A percentile compares a stretch with the other conserved stretches of the same genome.
These are phyloP conservation scores for Penicillium sp. DNA, from an alignment of 2,329 filamentous ascomycete species.

Conservation along the genomic window DNA sequence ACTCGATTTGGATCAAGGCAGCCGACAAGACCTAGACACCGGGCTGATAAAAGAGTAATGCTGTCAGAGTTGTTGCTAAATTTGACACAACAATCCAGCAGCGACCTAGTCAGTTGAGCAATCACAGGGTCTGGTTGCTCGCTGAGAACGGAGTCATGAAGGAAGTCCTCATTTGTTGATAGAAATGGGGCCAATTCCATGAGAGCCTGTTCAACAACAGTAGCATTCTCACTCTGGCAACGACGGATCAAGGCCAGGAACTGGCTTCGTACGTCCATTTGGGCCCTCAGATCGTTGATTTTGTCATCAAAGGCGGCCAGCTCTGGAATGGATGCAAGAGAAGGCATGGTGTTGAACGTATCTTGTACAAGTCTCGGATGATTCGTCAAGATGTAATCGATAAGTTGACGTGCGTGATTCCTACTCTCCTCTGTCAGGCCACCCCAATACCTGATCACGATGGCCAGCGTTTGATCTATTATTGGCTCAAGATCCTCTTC, in stretches of 20 bases:
- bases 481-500: constrained; percentile 75
- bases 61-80: constrained; percentile 66
- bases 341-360: constrained; percentile 72
- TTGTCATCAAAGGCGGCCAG: constrained; percentile 65
- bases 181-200: constrained; percentile 73
- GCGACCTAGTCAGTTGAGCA: constrained; percentile 65
- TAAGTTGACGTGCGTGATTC: constrained; percentile 57
- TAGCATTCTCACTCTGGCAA: constrained; percentile 75
- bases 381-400: constrained; percentile 62
- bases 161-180: constrained; percentile 65
- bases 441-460: constrained; percentile 77
- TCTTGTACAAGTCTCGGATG: constrained; percentile 60
- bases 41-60: constrained; percentile 70
- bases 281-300: constrained; percentile 61
- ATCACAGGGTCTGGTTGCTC: constrained; percentile 79
- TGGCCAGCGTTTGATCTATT: constrained; percentile 83
- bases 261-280: constrained; percentile 62
- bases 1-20: constrained; percentile 88
- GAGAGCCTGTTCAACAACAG: constrained; percentile 78
- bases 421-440: constrained; percentile 61
- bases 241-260: constrained; percentile 70
- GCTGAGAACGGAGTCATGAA: constrained; percentile 74
- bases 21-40: constrained; percentile 82
- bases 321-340: constrained; percentile 65
- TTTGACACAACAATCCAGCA: constrained; percentile 81